Base-by-base conservation (phyloP, 805 yeast species). In the Wickerhamiella siamensis region DNA sequence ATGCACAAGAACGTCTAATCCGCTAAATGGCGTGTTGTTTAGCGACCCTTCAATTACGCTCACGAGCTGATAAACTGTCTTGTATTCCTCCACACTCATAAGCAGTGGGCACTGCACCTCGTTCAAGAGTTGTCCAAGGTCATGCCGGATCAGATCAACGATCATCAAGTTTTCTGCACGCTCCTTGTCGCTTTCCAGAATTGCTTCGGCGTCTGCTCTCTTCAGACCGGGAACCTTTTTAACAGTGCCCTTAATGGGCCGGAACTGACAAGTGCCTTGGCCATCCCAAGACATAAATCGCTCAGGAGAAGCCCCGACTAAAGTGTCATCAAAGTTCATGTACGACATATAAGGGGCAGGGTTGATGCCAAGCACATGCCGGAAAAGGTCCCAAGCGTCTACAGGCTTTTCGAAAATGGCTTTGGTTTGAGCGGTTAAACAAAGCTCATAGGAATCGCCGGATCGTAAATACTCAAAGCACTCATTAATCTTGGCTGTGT, bases 191-290 rank as follows among this genome's bases (percentile, higher is more conserved):
- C 93, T 78, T 40, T 77, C 72, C 36, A 88, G 62, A 17, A 84
- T 71, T 31, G 60, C 57, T 3, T 74, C 65, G 0, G 95, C 97
- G 27, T 63, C 62, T 27, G 66, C 78, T 8, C 65, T 51, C 5
- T 72, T 67, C 63, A 80, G 67, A 0, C 61, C 70, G 0, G 68
- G 62, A 0, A 72, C 61, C 51, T 83, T 84, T 50, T 69, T 74
- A 2, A 91, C 95, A 0, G 99, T 91, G 4, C 99, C 99, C 58
- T 91, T 91, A 43, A 91, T 91, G 1, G 99, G 99, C 42, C 97
- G 68, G 55, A 91, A 68, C 59, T 91, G 94, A 44, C 91, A 80
- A 18, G 47, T 49, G 0, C 59, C 54, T 42, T 69, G 69, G n/a
- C 15, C 9, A 16, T 16, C 33, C 95, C 97, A 93, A 2, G 78